Percentiles rank a stretch among this genome's conserved stretches.
Evolutionary conservation across 352 stramenopile species (phyloP).

Genomic region (Blastocystis sp.): DNA sequence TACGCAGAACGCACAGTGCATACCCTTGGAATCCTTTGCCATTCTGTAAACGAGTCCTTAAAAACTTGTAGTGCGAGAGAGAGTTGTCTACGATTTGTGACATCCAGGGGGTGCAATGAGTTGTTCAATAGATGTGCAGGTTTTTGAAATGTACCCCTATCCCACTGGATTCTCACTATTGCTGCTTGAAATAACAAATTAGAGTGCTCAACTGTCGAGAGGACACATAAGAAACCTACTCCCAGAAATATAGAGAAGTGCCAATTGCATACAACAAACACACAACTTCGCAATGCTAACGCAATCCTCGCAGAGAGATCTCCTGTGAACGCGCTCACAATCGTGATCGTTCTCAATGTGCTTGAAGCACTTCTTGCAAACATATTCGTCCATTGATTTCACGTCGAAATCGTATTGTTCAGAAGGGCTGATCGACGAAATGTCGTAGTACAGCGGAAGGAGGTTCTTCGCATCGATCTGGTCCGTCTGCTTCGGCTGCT

Average conservation of each 20-base stretch:
- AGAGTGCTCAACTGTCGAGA: too few species aligned
- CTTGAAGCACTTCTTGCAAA: slow-evolving; percentile 16
- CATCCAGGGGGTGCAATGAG: background rate
- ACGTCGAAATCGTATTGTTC: slow-evolving; percentile 53
- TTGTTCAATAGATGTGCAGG: background rate
- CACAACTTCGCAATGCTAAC: background rate
- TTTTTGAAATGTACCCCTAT: too few species aligned
- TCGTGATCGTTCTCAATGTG: slow-evolving; percentile 17
- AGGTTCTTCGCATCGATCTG: slow-evolving; percentile 13
- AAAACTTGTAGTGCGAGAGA: slow-evolving; percentile 23
- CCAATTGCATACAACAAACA: background rate
- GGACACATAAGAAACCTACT: too few species aligned
- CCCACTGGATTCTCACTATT: too few species aligned
- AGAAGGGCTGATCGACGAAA: background rate
- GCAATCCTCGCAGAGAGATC: slow-evolving; percentile 17
- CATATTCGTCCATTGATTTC: slow-evolving; percentile 26
- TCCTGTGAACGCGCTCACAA: slow-evolving; percentile 18
- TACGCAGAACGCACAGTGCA: background rate
- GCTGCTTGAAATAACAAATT: too few species aligned
- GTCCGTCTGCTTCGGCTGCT: slow-evolving; percentile 9
- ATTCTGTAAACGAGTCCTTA: slow-evolving; percentile 62
- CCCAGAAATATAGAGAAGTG: too few species aligned
- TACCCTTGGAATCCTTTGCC: slow-evolving; percentile 51
- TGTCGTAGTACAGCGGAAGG: slow-evolving; percentile 18
- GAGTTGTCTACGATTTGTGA: background rate